Percentiles rank a stretch among this genome's conserved stretches.
These are phyloP conservation scores for Neurospora crassa DNA, from an alignment of 2,329 filamentous ascomycete genomes.

Conservation along the genomic window DNA sequence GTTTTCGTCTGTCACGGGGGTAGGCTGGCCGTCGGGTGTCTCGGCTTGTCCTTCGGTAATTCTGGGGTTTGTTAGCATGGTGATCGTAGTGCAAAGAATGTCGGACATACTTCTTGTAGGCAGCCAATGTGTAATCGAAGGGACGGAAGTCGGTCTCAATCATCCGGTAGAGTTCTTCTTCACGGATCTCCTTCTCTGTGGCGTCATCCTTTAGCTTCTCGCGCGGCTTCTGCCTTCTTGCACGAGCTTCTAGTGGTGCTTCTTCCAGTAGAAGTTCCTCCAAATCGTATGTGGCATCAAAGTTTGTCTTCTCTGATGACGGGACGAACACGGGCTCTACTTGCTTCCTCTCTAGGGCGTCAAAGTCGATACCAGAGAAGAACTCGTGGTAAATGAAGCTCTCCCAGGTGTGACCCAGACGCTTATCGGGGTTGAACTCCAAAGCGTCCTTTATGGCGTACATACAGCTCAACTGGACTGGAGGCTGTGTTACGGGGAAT, in stretches of 20 bases:
- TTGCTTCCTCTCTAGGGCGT: constrained; percentile 72
- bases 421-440: constrained; percentile 66
- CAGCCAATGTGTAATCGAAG: constrained; percentile 86
- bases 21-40: constrained; percentile 1
- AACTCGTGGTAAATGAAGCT: constrained; percentile 84
- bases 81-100: neutral
- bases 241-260: constrained; percentile 84
- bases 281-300: constrained; percentile 94
- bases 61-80: constrained; percentile 8
- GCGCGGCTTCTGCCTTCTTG: constrained; percentile 85
- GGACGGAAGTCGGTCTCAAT: constrained; percentile 91
- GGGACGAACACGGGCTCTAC: constrained; percentile 87
- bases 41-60: constrained; percentile 16
- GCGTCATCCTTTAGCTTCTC: constrained; percentile 90
- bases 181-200: constrained; percentile 86
- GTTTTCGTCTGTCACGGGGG: constrained; percentile 11
- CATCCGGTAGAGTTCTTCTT: constrained; percentile 87
- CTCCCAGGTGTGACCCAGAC: constrained; percentile 80
- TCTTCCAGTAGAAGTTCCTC: constrained; percentile 92
- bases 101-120: constrained; percentile 58
- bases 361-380: constrained; percentile 80
- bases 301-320: constrained; percentile 96
- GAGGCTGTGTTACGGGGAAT: constrained; percentile 86
- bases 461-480: constrained; percentile 78
- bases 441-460: constrained; percentile 80